Evolutionary conservation across 1,284 basidiomycete genomes (phyloP).

Genomic region (Salmacisia buchloeana): DNA sequence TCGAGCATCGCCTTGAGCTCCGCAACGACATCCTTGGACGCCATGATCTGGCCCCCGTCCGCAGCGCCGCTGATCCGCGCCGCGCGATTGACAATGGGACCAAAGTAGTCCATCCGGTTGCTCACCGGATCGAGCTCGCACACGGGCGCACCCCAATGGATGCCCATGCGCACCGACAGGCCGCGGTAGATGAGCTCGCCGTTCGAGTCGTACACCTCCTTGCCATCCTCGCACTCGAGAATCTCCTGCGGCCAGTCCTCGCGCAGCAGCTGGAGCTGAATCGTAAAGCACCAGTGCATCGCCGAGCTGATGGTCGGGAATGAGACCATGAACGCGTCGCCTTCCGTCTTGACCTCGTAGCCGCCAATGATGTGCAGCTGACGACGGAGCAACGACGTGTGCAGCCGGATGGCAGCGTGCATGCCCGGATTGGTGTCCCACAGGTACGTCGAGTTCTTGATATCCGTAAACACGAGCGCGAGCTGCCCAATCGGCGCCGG

Average conservation of each 20-base stretch:
- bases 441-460: slow-evolving; percentile 89
- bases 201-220: slow-evolving; percentile 67
- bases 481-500: slow-evolving; percentile 81
- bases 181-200: slow-evolving; percentile 77
- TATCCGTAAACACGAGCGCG: slow-evolving; percentile 95
- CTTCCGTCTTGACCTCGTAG: slow-evolving; percentile 99
- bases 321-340: slow-evolving; percentile 97
- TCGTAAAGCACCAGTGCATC: slow-evolving; percentile 83
- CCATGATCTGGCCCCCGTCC: slow-evolving; percentile 89
- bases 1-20: slow-evolving; percentile 40
- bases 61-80: slow-evolving; percentile 79
- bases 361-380: slow-evolving; percentile 86
- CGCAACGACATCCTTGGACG: slow-evolving; percentile 70
- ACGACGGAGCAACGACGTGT: slow-evolving; percentile 80
- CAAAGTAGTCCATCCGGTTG: slow-evolving; percentile 75
- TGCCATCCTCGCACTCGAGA: slow-evolving; percentile 84
- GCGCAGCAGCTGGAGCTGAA: slow-evolving; percentile 78
- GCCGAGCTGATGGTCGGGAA: slow-evolving; percentile 85
- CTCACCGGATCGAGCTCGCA: slow-evolving; percentile 93
- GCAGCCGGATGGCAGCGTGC: slow-evolving; percentile 86
- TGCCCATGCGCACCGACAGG: slow-evolving; percentile 92
- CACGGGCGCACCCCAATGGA: slow-evolving; percentile 84
- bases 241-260: slow-evolving; percentile 92
- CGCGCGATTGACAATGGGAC: slow-evolving; percentile 57
- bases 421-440: slow-evolving; percentile 98